phyloP scores from a whole-genome alignment of 1,284 basidiomycete species.

The Ganoderma sinense region DNA sequence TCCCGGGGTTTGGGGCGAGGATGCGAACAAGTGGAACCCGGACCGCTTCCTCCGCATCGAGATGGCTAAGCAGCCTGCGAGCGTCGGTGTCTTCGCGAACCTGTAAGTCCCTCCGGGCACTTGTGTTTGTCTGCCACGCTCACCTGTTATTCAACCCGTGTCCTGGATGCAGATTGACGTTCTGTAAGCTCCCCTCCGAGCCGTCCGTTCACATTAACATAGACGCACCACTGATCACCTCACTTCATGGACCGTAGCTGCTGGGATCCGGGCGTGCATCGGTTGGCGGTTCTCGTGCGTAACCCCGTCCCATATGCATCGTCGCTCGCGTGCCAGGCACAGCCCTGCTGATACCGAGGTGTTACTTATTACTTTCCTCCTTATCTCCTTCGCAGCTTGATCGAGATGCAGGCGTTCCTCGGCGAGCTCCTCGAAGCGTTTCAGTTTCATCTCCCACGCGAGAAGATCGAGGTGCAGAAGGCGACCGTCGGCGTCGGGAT shows the following conservation, averaged over 20 bases:
- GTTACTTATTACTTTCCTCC: no score
- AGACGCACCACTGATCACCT: neutral
- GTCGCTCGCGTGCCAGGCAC: neutral
- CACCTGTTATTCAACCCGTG: neutral
- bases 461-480: constrained; percentile 44
- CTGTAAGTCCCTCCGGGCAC: constrained; percentile 46
- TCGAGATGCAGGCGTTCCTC: constrained; percentile 37
- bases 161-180: constrained; percentile 16
- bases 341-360: neutral
- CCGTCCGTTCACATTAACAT: neutral
- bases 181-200: constrained; percentile 18
- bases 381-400: constrained; percentile 28
- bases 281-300: constrained; percentile 47
- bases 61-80: constrained; percentile 44
- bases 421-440: constrained; percentile 36
- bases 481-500: constrained; percentile 48
- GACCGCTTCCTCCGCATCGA: constrained; percentile 52
- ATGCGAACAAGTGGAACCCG: constrained; percentile 59
- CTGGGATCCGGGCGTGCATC: constrained; percentile 41
- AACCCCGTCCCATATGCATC: neutral
- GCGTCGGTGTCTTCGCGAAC: constrained; percentile 57
- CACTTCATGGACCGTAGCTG: constrained; percentile 23
- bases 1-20: constrained; percentile 53
- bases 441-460: constrained; percentile 40
- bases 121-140: neutral